phyloP scores from a whole-genome alignment of 306 rosid genomes.

The Luffa aegyptiaca region DNA sequence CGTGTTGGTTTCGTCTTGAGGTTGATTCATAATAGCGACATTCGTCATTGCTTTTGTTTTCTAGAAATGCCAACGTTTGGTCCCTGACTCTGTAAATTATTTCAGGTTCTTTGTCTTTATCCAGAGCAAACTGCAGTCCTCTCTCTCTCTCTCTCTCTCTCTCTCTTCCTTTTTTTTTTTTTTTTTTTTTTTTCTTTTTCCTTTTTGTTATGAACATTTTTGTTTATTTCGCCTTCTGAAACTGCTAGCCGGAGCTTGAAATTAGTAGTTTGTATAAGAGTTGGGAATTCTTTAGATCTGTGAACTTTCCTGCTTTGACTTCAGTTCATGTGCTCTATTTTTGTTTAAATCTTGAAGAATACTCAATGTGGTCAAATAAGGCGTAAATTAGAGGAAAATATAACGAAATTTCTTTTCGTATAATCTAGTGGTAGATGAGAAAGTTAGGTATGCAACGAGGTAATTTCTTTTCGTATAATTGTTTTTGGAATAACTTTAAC shows the following conservation, averaged over 20 bases:
- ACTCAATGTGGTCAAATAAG: not conserved
- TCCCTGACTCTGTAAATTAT: constrained; percentile 1
- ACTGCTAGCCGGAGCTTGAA: not conserved
- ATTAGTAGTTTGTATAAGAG: not conserved
- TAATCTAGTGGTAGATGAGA: not conserved
- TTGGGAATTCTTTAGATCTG: not conserved
- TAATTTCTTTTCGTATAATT: not conserved
- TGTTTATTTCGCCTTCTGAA: not conserved
- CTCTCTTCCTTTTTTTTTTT: too few species aligned
- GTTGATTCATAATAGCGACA: not conserved
- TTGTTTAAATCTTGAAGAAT: not conserved
- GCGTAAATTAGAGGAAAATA: not conserved
- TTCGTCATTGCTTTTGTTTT: not conserved
- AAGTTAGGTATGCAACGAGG: not conserved
- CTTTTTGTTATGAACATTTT: not conserved
- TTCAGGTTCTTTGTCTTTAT: constrained; percentile 1
- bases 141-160: not conserved
- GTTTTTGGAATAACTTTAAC: not conserved
- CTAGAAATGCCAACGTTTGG: not conserved
- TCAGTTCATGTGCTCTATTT: not conserved
- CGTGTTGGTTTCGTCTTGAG: not conserved
- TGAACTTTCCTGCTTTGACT: not conserved
- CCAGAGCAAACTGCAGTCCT: not conserved
- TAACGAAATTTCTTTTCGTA: not conserved
- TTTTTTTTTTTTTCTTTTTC: not conserved